Evolutionary conservation across 2,329 filamentous ascomycete species (phyloP), one percentile per base, ranked within the genome.

Genomic region (Colletotrichum falcatum): DNA sequence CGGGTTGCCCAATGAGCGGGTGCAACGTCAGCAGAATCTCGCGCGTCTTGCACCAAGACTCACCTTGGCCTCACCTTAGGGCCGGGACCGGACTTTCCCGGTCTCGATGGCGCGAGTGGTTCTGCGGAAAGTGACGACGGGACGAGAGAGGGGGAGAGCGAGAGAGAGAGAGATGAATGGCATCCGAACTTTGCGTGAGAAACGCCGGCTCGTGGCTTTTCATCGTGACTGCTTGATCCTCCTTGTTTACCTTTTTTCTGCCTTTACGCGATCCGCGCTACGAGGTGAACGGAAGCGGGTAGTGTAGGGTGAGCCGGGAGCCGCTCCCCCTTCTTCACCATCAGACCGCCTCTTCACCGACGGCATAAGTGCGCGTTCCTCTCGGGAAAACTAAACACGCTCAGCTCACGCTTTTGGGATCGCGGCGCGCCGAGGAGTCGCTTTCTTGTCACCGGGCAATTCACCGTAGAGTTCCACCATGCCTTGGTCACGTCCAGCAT

Each of bases 31-130:
- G 20, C 51, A 51, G 39, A 48, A 20, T n/a, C 7, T 26, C 5
- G 23, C 55, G 35, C 55, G n/a, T 56, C 12, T 18, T 26, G n/a
- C 42, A 28, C 58, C 7, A 35, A 46, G 14, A 28, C 44, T 63
- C 26, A 63, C 56, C 48, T 56, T 58, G 65, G 65, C 59, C 30
- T 67, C 51, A 67, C 26, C 51, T 51, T 67, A 60, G 63, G 18
- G 20, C 26, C 48, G 20, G 23, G 8, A 33, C 18, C 48, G 16
- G 46, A 46, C 39, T 60, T 42, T 33, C 9, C 20, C 26, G 59
- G 26, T 42, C 59, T 12, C n/a, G 49, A 35, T 23, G 14, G 48
- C 1, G 30, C 1, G 16, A 7, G 39, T 20, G 18, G 14, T 26
- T 28, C 11, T 26, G 11, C 48, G 49, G 30, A 39, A 49, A 11